A percentile compares a stretch with the other conserved stretches of the same genome.
Evolutionary conservation across 2,329 filamentous ascomycete species (phyloP).

Genomic region (Sclerotinia trifoliorum): DNA sequence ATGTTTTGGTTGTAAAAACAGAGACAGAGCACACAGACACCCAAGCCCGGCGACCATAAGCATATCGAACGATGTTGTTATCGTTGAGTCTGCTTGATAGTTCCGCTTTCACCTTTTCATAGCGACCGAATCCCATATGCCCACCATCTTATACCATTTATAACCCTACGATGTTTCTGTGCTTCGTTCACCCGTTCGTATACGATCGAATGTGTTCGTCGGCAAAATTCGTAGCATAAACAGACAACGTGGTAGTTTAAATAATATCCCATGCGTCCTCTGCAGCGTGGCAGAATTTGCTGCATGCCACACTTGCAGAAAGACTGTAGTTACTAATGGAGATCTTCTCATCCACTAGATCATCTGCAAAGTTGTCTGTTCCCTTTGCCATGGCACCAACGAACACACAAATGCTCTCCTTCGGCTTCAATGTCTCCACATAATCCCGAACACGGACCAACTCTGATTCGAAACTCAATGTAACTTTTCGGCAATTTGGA

Average conservation of each 20-base stretch:
- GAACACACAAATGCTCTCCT: slow-evolving; percentile 96
- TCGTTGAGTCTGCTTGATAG: slow-evolving; percentile 51
- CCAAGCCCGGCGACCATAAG: slow-evolving; percentile 53
- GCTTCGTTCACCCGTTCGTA: slow-evolving; percentile 2
- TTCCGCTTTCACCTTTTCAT: slow-evolving; percentile 42
- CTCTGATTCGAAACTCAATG: slow-evolving; percentile 87
- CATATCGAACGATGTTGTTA: slow-evolving; percentile 67
- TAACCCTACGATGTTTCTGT: slow-evolving; percentile 1
- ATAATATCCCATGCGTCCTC: slow-evolving; percentile 96
- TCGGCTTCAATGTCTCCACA: slow-evolving; percentile 70
- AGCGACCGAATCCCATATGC: slow-evolving; percentile 34
- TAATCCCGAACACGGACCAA: slow-evolving; percentile 88
- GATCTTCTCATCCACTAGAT: slow-evolving; percentile 93
- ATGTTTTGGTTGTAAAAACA: slow-evolving; percentile 86
- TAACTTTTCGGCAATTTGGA: slow-evolving; percentile 96
- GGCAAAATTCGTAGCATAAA: slow-evolving; percentile 12
- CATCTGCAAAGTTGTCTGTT: slow-evolving; percentile 90
- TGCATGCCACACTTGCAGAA: slow-evolving; percentile 96
- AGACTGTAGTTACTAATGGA: slow-evolving; percentile 98
- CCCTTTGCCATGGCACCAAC: slow-evolving; percentile 99
- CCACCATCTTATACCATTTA: slow-evolving; percentile 20
- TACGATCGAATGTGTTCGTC: slow-evolving; percentile 18
- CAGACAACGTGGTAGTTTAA: slow-evolving; percentile 47
- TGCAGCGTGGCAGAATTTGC: slow-evolving; percentile 98
- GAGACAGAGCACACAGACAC: slow-evolving; percentile 67